Conservation (phyloP, 768 basidiomycete species). For the Harrya chromipes region DNA sequence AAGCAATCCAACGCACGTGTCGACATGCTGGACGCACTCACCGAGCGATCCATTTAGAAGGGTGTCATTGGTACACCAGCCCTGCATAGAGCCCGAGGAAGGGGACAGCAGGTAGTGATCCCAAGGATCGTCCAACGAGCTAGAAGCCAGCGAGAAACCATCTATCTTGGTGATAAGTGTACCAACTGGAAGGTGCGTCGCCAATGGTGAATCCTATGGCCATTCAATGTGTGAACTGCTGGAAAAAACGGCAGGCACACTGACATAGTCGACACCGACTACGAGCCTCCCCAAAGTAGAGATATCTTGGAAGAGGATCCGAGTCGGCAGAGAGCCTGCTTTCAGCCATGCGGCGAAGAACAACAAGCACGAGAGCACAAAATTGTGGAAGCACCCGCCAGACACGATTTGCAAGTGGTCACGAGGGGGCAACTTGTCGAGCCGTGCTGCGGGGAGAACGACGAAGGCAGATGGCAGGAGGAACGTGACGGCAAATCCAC, state of each 20-base stretch:
- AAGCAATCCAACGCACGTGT: neutral
- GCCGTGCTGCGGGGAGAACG: slow-evolving; percentile 45
- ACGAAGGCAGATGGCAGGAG: slow-evolving; percentile 77
- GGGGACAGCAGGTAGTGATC: slow-evolving; percentile 37
- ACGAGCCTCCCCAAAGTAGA: slow-evolving; percentile 53
- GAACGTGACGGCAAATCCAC: slow-evolving; percentile 59
- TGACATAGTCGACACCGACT: slow-evolving; percentile 49
- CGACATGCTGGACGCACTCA: slow-evolving; percentile 3
- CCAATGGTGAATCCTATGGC: slow-evolving; percentile 58
- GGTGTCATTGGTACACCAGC: slow-evolving; percentile 60
- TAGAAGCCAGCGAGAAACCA: slow-evolving; percentile 47
- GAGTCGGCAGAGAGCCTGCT: slow-evolving; percentile 25
- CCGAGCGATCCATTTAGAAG: slow-evolving; percentile 24
- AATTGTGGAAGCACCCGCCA: slow-evolving; percentile 78
- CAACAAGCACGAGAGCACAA: slow-evolving; percentile 54
- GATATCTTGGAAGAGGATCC: slow-evolving; percentile 51
- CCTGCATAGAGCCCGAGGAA: slow-evolving; percentile 27
- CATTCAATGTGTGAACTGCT: slow-evolving; percentile 4
- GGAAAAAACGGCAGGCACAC: slow-evolving; percentile 20
- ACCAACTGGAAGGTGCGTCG: slow-evolving; percentile 52
- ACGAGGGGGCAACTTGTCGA: slow-evolving; percentile 37
- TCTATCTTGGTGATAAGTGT: slow-evolving; percentile 64
- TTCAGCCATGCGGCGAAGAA: slow-evolving; percentile 34
- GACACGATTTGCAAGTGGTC: slow-evolving; percentile 60
- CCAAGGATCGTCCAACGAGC: slow-evolving; percentile 41